Percentiles rank a stretch among this genome's conserved stretches.
phyloP scores from a whole-genome alignment of 177 flowering plant species.

The Vitis hybrid region DNA sequence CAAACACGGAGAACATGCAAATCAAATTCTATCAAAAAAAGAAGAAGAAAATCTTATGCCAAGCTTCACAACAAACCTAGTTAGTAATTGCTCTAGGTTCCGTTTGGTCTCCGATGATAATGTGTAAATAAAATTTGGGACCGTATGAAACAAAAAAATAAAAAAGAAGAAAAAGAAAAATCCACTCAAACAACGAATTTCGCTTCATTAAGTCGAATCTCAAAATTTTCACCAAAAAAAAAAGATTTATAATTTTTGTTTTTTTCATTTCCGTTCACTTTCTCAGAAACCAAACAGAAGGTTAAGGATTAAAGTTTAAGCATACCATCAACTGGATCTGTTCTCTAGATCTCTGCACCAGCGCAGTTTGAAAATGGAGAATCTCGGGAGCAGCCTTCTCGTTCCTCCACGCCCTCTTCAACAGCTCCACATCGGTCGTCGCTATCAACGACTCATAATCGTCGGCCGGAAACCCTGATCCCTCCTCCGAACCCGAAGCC shows the following conservation, averaged over 20 bases:
- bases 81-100: no score
- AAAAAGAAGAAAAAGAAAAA: background rate
- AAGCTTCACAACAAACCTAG: no score
- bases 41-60: no score
- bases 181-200: no score
- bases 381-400: conserved; percentile 96
- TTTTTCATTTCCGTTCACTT: background rate
- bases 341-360: conserved; percentile 57
- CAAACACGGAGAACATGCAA: no score
- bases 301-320: background rate
- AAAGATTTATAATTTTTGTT: no score
- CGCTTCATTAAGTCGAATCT: no score
- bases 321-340: conserved; percentile 76
- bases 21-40: no score
- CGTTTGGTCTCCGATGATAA: background rate
- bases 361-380: conserved; percentile 49
- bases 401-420: conserved; percentile 85
- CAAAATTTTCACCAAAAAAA: no score
- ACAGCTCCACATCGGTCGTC: conserved; percentile 75
- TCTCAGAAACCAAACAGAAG: background rate
- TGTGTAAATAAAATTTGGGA: background rate
- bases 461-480: conserved; percentile 31
- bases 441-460: conserved; percentile 58
- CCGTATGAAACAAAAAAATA: background rate
- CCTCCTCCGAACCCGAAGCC: conserved; percentile 41